phyloP scores from a whole-genome alignment of 2,329 filamentous ascomycete genomes.

The Corinectria fuckeliana region DNA sequence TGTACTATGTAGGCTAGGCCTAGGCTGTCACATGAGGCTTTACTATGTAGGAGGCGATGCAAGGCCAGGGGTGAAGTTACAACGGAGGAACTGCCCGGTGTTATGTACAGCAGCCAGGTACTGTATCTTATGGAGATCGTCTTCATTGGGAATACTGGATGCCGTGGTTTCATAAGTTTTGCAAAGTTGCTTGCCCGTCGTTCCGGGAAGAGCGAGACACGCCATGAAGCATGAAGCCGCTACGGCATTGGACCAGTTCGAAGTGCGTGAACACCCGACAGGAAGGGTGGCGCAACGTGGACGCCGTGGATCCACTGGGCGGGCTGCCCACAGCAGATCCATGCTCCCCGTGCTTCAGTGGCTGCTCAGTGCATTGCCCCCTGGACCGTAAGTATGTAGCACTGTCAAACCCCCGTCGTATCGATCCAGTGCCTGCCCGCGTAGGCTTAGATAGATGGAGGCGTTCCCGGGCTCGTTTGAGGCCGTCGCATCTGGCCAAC shows the following conservation, averaged over 20 bases:
- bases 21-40: not conserved
- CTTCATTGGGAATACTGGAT: not conserved
- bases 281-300: not conserved
- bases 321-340: not conserved
- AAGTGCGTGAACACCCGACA: not conserved
- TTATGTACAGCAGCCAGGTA: too few relatives aligned
- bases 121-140: too few relatives aligned
- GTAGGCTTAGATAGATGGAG: too few relatives aligned
- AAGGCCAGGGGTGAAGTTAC: not conserved
- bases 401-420: too few relatives aligned
- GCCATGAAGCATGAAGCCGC: not conserved
- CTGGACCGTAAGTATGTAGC: too few relatives aligned
- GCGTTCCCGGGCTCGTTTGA: not conserved
- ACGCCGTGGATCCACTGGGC: not conserved
- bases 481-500: conserved; percentile 6
- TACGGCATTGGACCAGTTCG: not conserved
- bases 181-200: not conserved
- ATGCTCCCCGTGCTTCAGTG: not conserved
- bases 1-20: not conserved
- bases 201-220: not conserved
- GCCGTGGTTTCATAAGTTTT: not conserved
- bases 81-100: not conserved
- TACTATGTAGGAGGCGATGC: too few relatives aligned
- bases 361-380: not conserved
- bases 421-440: too few relatives aligned